Evolutionary conservation across 2,329 filamentous ascomycete genomes (phyloP).

Genomic region (Calycina marina): DNA sequence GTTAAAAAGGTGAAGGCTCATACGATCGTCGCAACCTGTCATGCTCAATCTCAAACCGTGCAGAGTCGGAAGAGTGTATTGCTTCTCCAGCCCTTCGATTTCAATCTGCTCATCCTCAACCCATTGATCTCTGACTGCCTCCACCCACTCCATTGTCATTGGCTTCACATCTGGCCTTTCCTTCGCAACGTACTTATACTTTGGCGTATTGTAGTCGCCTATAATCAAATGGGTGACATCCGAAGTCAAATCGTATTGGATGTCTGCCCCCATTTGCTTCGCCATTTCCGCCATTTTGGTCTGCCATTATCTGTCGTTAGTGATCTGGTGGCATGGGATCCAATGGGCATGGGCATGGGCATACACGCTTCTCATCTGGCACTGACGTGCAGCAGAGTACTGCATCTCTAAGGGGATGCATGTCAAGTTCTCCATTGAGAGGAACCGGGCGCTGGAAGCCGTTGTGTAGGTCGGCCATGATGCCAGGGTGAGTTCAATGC

Average conservation of each 20-base stretch:
- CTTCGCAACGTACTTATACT: slow-evolving; percentile 90
- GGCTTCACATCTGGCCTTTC: slow-evolving; percentile 76
- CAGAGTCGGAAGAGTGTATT: slow-evolving; percentile 51
- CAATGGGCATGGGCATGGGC: slow-evolving; percentile 19
- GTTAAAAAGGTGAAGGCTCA: too few species aligned
- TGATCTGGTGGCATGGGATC: neutral
- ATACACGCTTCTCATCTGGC: slow-evolving; percentile 61
- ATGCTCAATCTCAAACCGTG: slow-evolving; percentile 49
- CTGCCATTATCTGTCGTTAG: slow-evolving; percentile 19
- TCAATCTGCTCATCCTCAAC: slow-evolving; percentile 64
- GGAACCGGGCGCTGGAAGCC: slow-evolving; percentile 5
- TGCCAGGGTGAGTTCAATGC: too few species aligned
- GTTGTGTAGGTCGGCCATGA: too few species aligned
- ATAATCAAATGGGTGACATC: slow-evolving; percentile 92
- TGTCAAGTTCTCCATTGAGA: slow-evolving; percentile 12
- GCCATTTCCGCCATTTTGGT: slow-evolving; percentile 47
- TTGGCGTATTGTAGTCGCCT: slow-evolving; percentile 75
- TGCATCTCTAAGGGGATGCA: slow-evolving; percentile 45
- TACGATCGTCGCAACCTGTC: slow-evolving; percentile 57
- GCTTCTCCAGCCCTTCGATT: slow-evolving; percentile 50
- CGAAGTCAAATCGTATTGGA: slow-evolving; percentile 86
- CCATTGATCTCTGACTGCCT: slow-evolving; percentile 68
- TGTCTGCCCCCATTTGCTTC: slow-evolving; percentile 67
- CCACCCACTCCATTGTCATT: slow-evolving; percentile 71
- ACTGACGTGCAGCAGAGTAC: slow-evolving; percentile 84